phyloP scores from a whole-genome alignment of 176 grass and related monocot species.

The Aechmea fasciata region DNA sequence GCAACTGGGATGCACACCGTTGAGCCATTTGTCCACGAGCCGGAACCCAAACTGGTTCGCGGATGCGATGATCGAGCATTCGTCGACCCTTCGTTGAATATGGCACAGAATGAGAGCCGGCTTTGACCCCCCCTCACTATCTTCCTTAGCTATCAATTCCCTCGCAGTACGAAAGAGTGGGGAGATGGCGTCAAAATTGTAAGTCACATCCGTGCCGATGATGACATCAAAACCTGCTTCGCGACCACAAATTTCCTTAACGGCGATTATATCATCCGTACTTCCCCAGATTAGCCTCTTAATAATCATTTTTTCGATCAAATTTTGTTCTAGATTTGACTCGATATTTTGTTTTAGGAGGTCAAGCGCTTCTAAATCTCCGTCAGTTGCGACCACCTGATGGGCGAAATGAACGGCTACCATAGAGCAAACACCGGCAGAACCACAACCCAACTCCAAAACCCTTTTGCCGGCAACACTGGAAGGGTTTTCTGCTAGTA shows the following conservation, averaged over 20 bases:
- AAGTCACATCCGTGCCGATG: slow-evolving; percentile 83
- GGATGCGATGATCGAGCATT: slow-evolving; percentile 43
- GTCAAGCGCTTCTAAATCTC: slow-evolving; percentile 60
- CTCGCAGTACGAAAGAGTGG: slow-evolving; percentile 78
- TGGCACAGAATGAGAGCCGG: slow-evolving; percentile 67
- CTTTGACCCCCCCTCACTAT: slow-evolving; percentile 2
- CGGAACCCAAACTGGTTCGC: slow-evolving; percentile 40
- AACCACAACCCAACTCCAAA: slow-evolving; percentile 78
- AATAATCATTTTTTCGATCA: slow-evolving; percentile 30
- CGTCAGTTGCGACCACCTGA: slow-evolving; percentile 68
- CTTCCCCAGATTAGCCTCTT: slow-evolving; percentile 70
- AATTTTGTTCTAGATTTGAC: slow-evolving; percentile 47
- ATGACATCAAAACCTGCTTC: slow-evolving; percentile 59
- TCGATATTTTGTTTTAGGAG: slow-evolving; percentile 53
- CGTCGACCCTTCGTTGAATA: slow-evolving; percentile 66
- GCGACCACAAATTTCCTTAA: slow-evolving; percentile 29
- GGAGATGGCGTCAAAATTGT: slow-evolving; percentile 55
- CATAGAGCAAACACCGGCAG: slow-evolving; percentile 85
- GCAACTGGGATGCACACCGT: slow-evolving; percentile 42
- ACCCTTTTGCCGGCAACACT: slow-evolving; percentile 64
- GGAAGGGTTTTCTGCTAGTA: slow-evolving; percentile 77
- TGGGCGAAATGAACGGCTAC: slow-evolving; percentile 46
- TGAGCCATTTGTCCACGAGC: slow-evolving; percentile 72
- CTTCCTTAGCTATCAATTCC: slow-evolving; percentile 40
- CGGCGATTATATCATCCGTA: slow-evolving; percentile 31